Conservation (phyloP, 2,329 filamentous ascomycete species). For the Dactylellina sp. region DNA sequence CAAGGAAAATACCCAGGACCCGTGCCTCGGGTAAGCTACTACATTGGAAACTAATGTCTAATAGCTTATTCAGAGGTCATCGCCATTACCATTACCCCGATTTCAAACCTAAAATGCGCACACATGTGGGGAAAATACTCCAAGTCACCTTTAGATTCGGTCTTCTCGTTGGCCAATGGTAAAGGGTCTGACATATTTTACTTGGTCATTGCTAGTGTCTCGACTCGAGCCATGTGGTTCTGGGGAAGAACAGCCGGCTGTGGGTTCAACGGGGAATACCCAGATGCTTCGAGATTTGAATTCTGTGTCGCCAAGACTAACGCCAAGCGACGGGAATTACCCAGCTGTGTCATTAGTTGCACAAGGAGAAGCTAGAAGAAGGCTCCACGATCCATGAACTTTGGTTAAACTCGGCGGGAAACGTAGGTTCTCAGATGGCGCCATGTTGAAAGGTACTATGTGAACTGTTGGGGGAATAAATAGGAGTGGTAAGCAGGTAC, state of each 20-base stretch:
- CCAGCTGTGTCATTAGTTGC: background rate
- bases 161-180: slow-evolving; percentile 4
- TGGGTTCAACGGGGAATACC: slow-evolving; percentile 20
- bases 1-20: slow-evolving; percentile 12
- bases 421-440: too few species aligned
- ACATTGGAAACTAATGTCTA: slow-evolving; percentile 5
- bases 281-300: slow-evolving; percentile 3
- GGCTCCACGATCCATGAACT: too few species aligned
- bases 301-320: slow-evolving; percentile 2
- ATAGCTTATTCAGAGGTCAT: slow-evolving; percentile 28
- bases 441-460: too few species aligned
- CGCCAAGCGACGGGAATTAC: slow-evolving; percentile 5
- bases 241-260: too few species aligned
- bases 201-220: background rate
- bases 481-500: too few species aligned
- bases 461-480: too few species aligned
- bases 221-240: slow-evolving; percentile 6
- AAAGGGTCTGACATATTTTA: slow-evolving; percentile 1
- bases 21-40: slow-evolving; percentile 21
- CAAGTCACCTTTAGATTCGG: slow-evolving; percentile 11
- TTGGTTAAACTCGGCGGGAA: too few species aligned
- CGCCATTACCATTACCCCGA: slow-evolving; percentile 2
- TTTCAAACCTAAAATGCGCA: background rate
- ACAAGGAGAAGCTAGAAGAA: too few species aligned
- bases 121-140: slow-evolving; percentile 11